phyloP scores from a whole-genome alignment of 78 protist species.

The Dictyostelium brefeldianum region DNA sequence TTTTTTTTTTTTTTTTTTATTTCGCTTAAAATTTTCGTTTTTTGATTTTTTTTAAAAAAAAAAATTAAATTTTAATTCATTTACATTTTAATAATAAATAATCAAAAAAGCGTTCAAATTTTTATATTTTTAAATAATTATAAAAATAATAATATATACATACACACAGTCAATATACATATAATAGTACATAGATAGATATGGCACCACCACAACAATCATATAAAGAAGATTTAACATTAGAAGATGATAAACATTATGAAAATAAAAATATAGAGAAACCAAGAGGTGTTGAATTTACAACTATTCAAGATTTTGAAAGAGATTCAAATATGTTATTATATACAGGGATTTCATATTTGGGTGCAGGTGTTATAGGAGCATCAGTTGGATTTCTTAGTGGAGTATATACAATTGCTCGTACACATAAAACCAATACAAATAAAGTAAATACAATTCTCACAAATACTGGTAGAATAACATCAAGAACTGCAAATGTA shows the following conservation, averaged over 20 bases:
- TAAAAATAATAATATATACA: too few relatives aligned
- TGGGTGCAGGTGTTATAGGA: not conserved
- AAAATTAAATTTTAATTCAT: too few relatives aligned
- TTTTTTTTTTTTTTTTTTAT: too few relatives aligned
- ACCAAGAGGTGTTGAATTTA: slow-evolving; percentile 18
- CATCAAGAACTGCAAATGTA: not conserved
- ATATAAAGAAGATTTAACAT: slow-evolving; percentile 4
- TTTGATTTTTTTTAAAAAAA: too few relatives aligned
- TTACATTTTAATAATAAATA: too few relatives aligned
- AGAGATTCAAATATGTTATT: slow-evolving; percentile 2
- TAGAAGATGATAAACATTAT: not conserved
- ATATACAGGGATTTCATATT: slow-evolving; percentile 15
- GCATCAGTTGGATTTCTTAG: not conserved
- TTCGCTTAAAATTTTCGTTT: too few relatives aligned
- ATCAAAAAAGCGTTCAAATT: too few relatives aligned
- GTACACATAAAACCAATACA: not conserved
- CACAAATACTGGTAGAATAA: not conserved
- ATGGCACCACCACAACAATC: not conserved
- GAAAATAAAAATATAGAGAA: not conserved
- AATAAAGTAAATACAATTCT: not conserved
- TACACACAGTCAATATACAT: too few relatives aligned
- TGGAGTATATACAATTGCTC: not conserved
- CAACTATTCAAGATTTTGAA: not conserved
- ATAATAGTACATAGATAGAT: too few relatives aligned
- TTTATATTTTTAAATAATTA: too few relatives aligned